Base-by-base conservation (phyloP, 2,329 filamentous ascomycete genomes). In the Aureobasidium sp. region DNA sequence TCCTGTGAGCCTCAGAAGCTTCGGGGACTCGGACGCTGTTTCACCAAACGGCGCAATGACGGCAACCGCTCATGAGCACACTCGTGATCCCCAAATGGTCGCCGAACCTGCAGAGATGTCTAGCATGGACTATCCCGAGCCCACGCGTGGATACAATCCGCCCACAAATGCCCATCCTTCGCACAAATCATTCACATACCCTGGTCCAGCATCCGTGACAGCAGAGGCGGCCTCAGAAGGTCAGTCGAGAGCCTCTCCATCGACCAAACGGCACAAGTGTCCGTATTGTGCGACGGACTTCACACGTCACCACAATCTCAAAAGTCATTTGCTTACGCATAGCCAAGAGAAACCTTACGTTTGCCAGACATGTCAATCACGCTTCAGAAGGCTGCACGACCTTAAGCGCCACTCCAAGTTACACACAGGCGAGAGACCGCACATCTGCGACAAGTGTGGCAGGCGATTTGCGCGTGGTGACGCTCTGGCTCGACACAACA, bases 321-420 rank as follows among this genome's bases (percentile, higher is more conserved):
- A 97, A 77, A 97, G 91, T 68, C 94, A 99, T 77, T 82, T 99
- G 62, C 84, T 99, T 72, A 97, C 94, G 0, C 94, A 97, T 75
- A 97, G 92, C 70, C 93, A 99, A 79, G 94, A 99, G 75, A 99
- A 99, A 76, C 94, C 94, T 0, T 99, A 94, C 71, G 85, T 94
- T 32, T 99, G 94, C 72, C 87, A 90, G 64, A 91, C 90, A n/a
- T 99, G 94, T 73, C 85, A 93, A 68, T 90, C 94, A 74, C 86
- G 93, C 58, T 99, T 99, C 75, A 85, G 94, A 61, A 86, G 94
- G 65, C 80, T 97, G 57, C 94, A 99, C 72, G 94, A 99, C 71
- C 77, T 99, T 66, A 99, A 99, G 78, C 86, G 94, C 44, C 94
- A 99, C 73, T 91, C 89, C 66, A 99, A 99, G 76, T 83, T 99